Conservation (phyloP, 768 basidiomycete species). For the Kwoniella pini region DNA sequence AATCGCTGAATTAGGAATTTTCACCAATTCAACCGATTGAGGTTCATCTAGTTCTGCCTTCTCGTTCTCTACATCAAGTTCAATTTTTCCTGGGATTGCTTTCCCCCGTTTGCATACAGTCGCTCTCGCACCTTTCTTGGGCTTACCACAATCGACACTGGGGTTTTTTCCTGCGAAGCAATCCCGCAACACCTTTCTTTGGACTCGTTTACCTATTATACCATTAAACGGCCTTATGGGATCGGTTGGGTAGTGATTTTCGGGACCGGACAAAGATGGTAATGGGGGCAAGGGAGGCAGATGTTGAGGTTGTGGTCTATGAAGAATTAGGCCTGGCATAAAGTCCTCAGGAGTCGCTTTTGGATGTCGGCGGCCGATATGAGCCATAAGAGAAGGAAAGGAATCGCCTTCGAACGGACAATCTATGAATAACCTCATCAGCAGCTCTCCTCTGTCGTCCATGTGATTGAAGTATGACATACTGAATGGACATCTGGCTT, state of each 20-base stretch:
- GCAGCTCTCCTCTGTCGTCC: no score
- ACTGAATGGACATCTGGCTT: constrained; percentile 49
- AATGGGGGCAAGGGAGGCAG: constrained; percentile 1
- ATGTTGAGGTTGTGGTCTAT: constrained; percentile 12
- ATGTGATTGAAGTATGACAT: constrained; percentile 3
- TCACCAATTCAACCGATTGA: no score
- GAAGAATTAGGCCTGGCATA: constrained; percentile 46
- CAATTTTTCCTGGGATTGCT: no score
- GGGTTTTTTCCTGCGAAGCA: constrained; percentile 28
- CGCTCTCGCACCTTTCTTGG: constrained; percentile 30
- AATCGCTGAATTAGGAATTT: no score
- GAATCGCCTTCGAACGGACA: constrained; percentile 41
- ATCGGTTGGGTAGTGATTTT: background rate
- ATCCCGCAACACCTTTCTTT: constrained; percentile 10
- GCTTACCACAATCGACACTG: constrained; percentile 21
- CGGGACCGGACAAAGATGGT: background rate
- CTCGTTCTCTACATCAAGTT: no score
- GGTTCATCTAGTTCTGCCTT: no score
- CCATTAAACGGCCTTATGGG: background rate
- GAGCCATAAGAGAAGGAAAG: constrained; percentile 40
- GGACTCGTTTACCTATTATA: background rate
- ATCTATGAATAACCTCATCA: constrained; percentile 16
- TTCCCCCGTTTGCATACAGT: constrained; percentile 28
- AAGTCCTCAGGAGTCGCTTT: constrained; percentile 44
- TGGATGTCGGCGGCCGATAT: constrained; percentile 42